These are phyloP conservation scores for Pyrenophora graminea DNA, from an alignment of 2,329 filamentous ascomycete genomes.

Conservation along the genomic window DNA sequence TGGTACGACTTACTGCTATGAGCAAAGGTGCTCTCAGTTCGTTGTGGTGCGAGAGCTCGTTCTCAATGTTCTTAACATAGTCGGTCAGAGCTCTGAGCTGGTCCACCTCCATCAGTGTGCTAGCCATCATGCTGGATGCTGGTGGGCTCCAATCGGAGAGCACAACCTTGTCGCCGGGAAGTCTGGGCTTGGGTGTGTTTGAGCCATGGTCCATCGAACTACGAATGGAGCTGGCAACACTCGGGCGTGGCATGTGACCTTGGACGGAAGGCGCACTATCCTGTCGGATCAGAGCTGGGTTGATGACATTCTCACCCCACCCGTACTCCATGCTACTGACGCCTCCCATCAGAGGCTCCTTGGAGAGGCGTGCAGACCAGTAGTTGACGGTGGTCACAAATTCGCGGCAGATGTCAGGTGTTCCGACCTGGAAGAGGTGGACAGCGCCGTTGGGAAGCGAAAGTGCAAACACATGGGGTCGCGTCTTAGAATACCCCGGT, in stretches of 20 bases:
- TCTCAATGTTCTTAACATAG: conserved; percentile 85
- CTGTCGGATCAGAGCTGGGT: conserved; percentile 53
- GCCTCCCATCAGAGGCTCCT: conserved; percentile 87
- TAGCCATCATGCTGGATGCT: conserved; percentile 85
- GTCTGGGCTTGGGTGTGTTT: conserved; percentile 62
- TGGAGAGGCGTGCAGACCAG: conserved; percentile 93
- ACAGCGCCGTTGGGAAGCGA: conserved; percentile 91
- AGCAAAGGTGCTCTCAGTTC: conserved; percentile 85
- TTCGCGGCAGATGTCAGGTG: conserved; percentile 89
- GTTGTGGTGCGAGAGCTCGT: conserved; percentile 85
- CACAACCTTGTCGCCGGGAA: conserved; percentile 81
- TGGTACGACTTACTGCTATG: conserved; percentile 64
- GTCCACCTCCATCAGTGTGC: conserved; percentile 75
- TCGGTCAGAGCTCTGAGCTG: conserved; percentile 74
- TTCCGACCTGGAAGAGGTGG: conserved; percentile 97
- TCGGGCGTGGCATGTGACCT: conserved; percentile 52
- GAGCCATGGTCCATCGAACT: conserved; percentile 62
- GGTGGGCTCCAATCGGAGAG: conserved; percentile 91
- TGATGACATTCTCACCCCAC: conserved; percentile 85
- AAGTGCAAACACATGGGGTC: conserved; percentile 92
- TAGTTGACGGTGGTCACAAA: conserved; percentile 96
- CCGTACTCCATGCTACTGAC: conserved; percentile 98
- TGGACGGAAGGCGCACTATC: conserved; percentile 40
- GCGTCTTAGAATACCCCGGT: conserved; percentile 87
- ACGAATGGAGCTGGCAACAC: conserved; percentile 65